Evolutionary conservation across 1,139 yeast species (phyloP), one percentile per base, ranked within the genome.

Genomic region (Scheffersomyces titani): DNA sequence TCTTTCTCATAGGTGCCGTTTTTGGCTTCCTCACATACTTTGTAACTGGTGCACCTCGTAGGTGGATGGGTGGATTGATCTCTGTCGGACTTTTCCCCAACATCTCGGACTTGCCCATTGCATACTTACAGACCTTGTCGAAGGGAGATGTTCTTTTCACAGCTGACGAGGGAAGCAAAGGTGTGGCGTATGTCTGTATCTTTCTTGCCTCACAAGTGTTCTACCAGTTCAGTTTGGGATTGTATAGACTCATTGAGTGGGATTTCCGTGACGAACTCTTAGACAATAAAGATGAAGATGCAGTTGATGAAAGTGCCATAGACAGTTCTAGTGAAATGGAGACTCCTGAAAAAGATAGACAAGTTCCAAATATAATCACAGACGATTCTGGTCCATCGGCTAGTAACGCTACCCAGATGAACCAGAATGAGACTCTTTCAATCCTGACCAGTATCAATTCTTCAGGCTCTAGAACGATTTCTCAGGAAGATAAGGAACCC

Each of bases 61-160:
- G 83, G 54, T 92, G 97, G 96, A 74, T 83, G 51, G 97, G 97
- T 54, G 97, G 97, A 0, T 73, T 85, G 18, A 73, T 90, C 1
- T 86, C 91, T 0, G 77, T 85, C 11, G 80, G 93, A 5, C 77
- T 90, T 50, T 85, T 91, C 69, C 80, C 84, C 24, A 88, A 88
- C 65, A 87, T 90, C 52, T 86, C 94, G 9, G 97, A 92, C 73
- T 77, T 92, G 59, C 97, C 97, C 0, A 90, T 92, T 65, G 97
- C 97, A 0, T 92, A 92, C 64, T 79, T 92, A 49, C 96, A 91
- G 65, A 89, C 96, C 1, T 75, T 92, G 69, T 87, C 90, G 45
- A 77, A 83, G n/a, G 87, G 92, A 0, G 78, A 85, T 0, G 77
- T 84, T 1, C 70, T 80, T 5, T 88, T 93, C 64, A 72, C 85